Evolutionary conservation across 768 basidiomycete species (phyloP).

Genomic region (Lentinula boryana): DNA sequence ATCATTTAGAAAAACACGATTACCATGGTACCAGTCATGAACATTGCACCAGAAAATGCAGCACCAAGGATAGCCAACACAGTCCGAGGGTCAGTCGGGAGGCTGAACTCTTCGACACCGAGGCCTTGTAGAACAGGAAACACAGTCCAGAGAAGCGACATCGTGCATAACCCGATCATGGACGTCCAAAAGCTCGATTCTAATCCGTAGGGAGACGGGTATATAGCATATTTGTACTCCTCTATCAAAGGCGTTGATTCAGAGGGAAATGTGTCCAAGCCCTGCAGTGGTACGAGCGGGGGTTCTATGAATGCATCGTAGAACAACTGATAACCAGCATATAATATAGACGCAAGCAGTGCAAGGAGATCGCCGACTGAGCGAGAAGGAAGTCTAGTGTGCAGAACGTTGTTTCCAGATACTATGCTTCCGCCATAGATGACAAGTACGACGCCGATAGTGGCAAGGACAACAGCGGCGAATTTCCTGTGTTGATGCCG

Average conservation of each 20-base stretch:
- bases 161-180: background rate
- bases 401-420: background rate
- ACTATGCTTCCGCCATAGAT: background rate
- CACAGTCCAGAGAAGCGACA: background rate
- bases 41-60: background rate
- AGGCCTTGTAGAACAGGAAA: background rate
- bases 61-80: background rate
- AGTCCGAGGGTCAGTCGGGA: background rate
- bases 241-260: background rate
- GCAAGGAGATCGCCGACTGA: background rate
- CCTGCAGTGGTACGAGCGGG: background rate
- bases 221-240: background rate
- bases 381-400: background rate
- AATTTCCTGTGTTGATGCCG: background rate
- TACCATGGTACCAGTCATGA: slow-evolving; percentile 5
- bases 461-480: background rate
- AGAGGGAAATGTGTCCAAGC: background rate
- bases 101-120: background rate
- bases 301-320: background rate
- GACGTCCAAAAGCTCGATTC: slow-evolving; percentile 4
- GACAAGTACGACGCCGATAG: background rate
- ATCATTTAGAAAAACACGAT: background rate
- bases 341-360: background rate
- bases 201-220: background rate
- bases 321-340: background rate